phyloP scores from a whole-genome alignment of 257 asterid genomes.

The Nicotiana sylvestris region DNA sequence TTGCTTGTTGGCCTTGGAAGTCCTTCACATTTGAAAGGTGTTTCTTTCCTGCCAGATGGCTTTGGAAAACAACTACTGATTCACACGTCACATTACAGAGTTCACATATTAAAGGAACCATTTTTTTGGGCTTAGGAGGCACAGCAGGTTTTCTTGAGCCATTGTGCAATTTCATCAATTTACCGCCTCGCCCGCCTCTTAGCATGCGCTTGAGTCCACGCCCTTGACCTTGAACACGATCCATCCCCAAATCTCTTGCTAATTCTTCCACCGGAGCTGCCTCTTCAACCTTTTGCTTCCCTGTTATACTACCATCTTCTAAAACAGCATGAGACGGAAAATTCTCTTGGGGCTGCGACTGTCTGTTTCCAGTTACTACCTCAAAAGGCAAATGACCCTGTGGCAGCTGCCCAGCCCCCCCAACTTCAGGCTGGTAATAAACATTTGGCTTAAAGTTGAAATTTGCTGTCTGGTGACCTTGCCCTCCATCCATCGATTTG shows the following conservation, averaged over 20 bases:
- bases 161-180: conserved; percentile 24
- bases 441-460: conserved; percentile 27
- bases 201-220: conserved; percentile 38
- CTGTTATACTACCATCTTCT: conserved; percentile 25
- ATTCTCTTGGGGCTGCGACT: conserved; percentile 25
- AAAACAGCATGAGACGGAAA: conserved; percentile 26
- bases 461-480: conserved; percentile 19
- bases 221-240: conserved; percentile 24
- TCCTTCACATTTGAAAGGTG: conserved; percentile 53
- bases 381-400: conserved; percentile 26
- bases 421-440: conserved; percentile 24
- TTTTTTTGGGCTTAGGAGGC: conserved; percentile 45
- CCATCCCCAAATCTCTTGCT: not conserved
- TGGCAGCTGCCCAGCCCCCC: conserved; percentile 22
- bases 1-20: conserved; percentile 37
- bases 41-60: conserved; percentile 61
- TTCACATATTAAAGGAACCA: conserved; percentile 53
- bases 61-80: conserved; percentile 46
- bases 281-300: conserved; percentile 31
- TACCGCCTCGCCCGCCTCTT: conserved; percentile 37
- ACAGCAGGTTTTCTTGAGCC: conserved; percentile 28
- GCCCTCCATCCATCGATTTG: conserved; percentile 21
- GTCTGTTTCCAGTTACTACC: conserved; percentile 5
- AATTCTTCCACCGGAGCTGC: conserved; percentile 22
- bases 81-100: conserved; percentile 53